Percentiles rank a stretch among this genome's conserved stretches.
These are phyloP conservation scores for Lodderomyces orthopsilosis DNA, from an alignment of 1,139 yeast species.

Conservation along the genomic window DNA sequence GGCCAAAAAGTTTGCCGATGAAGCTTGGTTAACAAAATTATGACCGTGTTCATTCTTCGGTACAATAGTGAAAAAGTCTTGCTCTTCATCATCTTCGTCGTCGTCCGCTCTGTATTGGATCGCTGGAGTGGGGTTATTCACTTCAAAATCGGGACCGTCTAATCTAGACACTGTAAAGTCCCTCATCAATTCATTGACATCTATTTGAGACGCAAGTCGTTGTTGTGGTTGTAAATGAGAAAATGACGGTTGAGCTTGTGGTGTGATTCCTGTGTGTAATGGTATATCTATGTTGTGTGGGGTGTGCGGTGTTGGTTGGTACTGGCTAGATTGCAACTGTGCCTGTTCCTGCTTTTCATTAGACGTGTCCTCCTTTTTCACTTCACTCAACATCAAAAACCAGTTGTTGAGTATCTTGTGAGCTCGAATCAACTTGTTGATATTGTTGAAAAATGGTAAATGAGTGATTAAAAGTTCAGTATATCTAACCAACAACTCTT, in stretches of 20 bases:
- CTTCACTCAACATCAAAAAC: conserved; percentile 26
- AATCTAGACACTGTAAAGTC: conserved; percentile 10
- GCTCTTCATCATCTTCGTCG: conserved; percentile 12
- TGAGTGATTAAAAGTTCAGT: conserved; percentile 27
- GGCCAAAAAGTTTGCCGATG: conserved; percentile 24
- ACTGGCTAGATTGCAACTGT: neutral
- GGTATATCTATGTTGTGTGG: conserved; percentile 1
- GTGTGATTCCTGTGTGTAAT: conserved; percentile 6
- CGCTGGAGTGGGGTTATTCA: conserved; percentile 5
- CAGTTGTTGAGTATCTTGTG: conserved; percentile 25
- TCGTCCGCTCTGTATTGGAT: conserved; percentile 14
- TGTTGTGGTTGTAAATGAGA: conserved; percentile 9
- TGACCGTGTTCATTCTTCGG: conserved; percentile 19
- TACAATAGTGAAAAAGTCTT: conserved; percentile 15
- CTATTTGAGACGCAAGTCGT: conserved; percentile 11
- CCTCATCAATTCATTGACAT: conserved; percentile 13
- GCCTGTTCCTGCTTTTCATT: conserved; percentile 4
- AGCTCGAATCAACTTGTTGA: conserved; percentile 28
- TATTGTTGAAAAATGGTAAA: conserved; percentile 30
- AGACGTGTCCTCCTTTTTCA: conserved; percentile 13
- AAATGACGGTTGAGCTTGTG: conserved; percentile 5
- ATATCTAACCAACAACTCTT: conserved; percentile 15
- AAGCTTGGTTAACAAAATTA: conserved; percentile 22
- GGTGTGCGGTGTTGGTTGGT: conserved; percentile 3
- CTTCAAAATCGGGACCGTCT: neutral